Base-by-base conservation (phyloP, 139 green algal genomes). In the Chlorella sp. region DNA sequence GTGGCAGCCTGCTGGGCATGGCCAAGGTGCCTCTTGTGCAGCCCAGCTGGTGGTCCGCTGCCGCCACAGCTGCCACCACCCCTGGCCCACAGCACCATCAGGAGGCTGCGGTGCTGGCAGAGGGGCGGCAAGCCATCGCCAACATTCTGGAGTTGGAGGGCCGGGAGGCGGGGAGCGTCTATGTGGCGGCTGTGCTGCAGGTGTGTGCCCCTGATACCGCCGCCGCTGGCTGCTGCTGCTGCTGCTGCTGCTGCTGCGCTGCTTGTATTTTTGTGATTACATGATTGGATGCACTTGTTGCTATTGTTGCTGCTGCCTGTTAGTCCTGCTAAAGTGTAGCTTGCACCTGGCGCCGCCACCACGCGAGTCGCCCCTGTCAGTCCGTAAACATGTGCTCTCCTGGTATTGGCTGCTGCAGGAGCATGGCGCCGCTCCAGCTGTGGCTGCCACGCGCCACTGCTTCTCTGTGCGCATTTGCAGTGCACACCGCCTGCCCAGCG, bases 121-220 rank as follows among this genome's bases (percentile, higher is more conserved):
- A 80, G 28, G 84, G 84, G 14, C 39, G 84, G 61, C 40, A 69
- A 15, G 30, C 30, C 2, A 42, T 88, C 39, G n/a, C 30, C 18
- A 19, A 88, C 84, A 81, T 88, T 7, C 32, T 88, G 68, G 61
- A 87, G 64, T 53, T 69, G 30, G n/a, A 81, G 68, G 84, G 40
- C 0, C 66, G 18, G 0, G 14, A 81, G 30, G 84, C 39, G 3
- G 84, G 84, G 39, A 81, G 60, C 66, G 14, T 88, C 0, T 48
- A 88, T 68, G 84, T 88, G 24, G 66, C 84, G 9, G 83, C 83
- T 19, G 83, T 87, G 83, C 64, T 87, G 61, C 83, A 87, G 83
- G 83, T 87, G 32, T 30, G 81, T 0, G 48, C 48, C 48, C 7
- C 48, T 9, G 48, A 5, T 16, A 57, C 48, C 48, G 48, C 48